Base-by-base conservation (phyloP, 371 early-diverging fungal species). In the Batkoa obscura region DNA sequence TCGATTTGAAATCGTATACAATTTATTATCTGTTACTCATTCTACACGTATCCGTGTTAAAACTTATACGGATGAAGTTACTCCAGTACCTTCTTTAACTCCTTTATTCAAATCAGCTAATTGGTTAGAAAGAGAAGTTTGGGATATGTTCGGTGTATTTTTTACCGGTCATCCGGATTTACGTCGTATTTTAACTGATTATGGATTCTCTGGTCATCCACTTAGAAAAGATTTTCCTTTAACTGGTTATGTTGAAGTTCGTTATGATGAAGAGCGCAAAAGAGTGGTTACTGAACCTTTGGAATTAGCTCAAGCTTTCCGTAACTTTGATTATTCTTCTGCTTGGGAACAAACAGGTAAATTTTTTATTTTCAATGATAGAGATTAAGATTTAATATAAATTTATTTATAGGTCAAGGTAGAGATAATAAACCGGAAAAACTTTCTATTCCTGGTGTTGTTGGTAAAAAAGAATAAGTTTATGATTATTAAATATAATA, bases 121-220 rank as follows among this genome's bases (percentile, higher is more conserved):
- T 72, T 97, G 98, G 98, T 83, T 86, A 59, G 98, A 97, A 72
- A 85, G 98, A 67, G 98, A 97, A 70, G 88, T 84, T 9, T 97
- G 85, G 71, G 98, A 97, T 67, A 95, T 97, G 96, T 97, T 80
- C 68, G 98, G 98, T 61, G 79, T 97, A 59, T 90, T 88, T 71
- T 97, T 94, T 65, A 74, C 80, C 2, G 86, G 83, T 53, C 98
- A 97, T 64, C 98, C 98, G 10, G 98, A 97, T 74, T 71, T 97
- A 61, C 68, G 98, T 51, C 76, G 98, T 58, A 95, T 97, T 64
- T 78, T 97, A 72, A 94, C 96, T 50, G 97, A 97, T 70, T 97
- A 95, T 65, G 97, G 97, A 48, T 97, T 95, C 62, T 92, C 92
- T 72, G 97, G 98, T 12, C 84, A 95, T 70, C 96, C 98, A 50